Conservation (phyloP, 768 basidiomycete species). For the Suillus subluteus region DNA sequence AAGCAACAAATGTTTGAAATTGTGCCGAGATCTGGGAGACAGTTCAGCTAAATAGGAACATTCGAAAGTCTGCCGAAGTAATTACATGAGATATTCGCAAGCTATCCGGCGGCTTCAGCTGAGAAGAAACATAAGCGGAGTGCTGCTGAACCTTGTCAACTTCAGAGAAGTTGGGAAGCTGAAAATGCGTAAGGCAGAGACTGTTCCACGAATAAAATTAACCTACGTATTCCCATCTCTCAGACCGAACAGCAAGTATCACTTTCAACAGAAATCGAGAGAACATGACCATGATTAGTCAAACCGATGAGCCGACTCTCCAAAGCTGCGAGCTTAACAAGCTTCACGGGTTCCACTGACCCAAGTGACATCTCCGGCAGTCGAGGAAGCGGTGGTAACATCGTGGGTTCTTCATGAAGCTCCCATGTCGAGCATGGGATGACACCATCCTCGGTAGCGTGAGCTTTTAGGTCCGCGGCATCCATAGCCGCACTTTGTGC, state of each 20-base stretch:
- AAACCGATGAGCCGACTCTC: conserved; percentile 76
- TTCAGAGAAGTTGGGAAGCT: conserved; percentile 82
- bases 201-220: conserved; percentile 1
- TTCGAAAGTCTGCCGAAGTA: conserved; percentile 2
- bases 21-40: conserved; percentile 77
- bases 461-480: conserved; percentile 34
- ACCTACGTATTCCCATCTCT: conserved; percentile 76
- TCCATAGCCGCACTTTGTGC: conserved; percentile 52
- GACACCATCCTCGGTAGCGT: conserved; percentile 38
- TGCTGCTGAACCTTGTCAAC: conserved; percentile 50
- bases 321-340: conserved; percentile 83
- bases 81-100: conserved; percentile 81
- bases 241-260: conserved; percentile 42
- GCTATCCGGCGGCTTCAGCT: conserved; percentile 43
- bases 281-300: conserved; percentile 78
- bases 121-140: conserved; percentile 44
- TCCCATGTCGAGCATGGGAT: conserved; percentile 70
- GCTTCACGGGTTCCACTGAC: conserved; percentile 40
- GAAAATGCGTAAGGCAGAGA: conserved; percentile 9
- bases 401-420: conserved; percentile 53
- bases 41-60: conserved; percentile 10
- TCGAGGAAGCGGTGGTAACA: conserved; percentile 60
- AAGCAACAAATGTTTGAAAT: conserved; percentile 80
- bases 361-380: conserved; percentile 53
- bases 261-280: conserved; percentile 56